Evolutionary conservation across 2,329 filamentous ascomycete genomes (phyloP).

Genomic region (Trichocomaceae sp.): DNA sequence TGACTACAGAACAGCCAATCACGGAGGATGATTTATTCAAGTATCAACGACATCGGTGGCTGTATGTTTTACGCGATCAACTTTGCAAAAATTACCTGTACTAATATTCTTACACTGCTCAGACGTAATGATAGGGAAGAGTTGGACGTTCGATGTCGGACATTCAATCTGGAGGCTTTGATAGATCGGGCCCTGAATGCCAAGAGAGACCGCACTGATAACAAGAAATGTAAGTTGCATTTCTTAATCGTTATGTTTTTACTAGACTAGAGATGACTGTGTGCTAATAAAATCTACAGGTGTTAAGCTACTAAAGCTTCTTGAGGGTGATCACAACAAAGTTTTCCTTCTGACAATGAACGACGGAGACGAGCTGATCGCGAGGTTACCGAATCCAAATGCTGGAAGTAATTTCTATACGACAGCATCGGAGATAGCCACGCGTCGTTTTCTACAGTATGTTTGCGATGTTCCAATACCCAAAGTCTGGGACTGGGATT

Average conservation of each 20-base stretch:
- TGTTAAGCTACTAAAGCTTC: conserved; percentile 19
- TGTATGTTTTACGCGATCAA: conserved; percentile 16
- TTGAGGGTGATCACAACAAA: conserved; percentile 24
- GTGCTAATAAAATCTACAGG: conserved; percentile 5
- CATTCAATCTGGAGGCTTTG: conserved; percentile 22
- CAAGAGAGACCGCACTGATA: background rate
- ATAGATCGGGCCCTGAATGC: conserved; percentile 15
- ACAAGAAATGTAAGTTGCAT: conserved; percentile 2
- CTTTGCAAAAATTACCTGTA: background rate
- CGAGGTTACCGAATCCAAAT: conserved; percentile 17
- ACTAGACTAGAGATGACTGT: background rate
- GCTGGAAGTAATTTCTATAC: conserved; percentile 19
- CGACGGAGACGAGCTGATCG: conserved; percentile 17
- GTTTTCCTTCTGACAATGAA: conserved; percentile 21
- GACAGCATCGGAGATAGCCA: conserved; percentile 22
- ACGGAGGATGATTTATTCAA: conserved; percentile 21
- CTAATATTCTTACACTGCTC: conserved; percentile 11
- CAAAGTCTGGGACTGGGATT: conserved; percentile 28
- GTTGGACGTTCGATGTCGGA: conserved; percentile 22
- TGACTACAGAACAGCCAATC: conserved; percentile 14
- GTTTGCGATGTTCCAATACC: conserved; percentile 28
- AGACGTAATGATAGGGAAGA: conserved; percentile 22
- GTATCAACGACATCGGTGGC: conserved; percentile 24
- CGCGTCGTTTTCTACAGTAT: conserved; percentile 17
- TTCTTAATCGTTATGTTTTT: background rate